Evolutionary conservation across 2,329 filamentous ascomycete species (phyloP).

Genomic region (Cryphonectria japonica): DNA sequence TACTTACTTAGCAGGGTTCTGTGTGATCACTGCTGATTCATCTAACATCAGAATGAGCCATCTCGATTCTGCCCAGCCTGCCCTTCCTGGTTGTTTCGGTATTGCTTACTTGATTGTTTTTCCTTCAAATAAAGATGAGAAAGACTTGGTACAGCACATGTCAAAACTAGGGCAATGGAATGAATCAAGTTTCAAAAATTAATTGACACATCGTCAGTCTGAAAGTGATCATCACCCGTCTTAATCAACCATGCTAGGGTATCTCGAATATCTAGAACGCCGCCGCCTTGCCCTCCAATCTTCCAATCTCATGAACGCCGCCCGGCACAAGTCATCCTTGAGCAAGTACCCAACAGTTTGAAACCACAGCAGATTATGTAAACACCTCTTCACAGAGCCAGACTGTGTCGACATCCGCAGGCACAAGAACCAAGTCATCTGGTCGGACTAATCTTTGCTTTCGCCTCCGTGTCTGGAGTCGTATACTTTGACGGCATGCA

Average conservation of each 20-base stretch:
- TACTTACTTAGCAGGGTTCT: background rate
- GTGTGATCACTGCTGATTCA: background rate
- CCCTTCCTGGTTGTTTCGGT: background rate
- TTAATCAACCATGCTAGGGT: background rate
- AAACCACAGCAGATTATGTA: too few relatives aligned
- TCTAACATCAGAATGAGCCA: slow-evolving; percentile 11
- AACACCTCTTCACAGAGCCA: too few relatives aligned
- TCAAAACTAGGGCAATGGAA: background rate
- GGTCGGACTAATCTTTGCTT: background rate
- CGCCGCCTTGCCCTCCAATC: background rate
- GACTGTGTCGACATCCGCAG: background rate
- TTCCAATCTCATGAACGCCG: background rate
- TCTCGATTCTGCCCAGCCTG: background rate
- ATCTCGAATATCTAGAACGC: background rate
- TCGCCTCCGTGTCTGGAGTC: background rate
- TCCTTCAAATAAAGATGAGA: too few relatives aligned
- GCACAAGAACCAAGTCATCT: background rate
- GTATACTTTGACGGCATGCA: background rate
- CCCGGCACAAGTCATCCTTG: background rate
- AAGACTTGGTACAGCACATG: too few relatives aligned
- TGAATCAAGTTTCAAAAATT: background rate
- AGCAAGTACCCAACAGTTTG: too few relatives aligned
- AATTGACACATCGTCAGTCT: background rate
- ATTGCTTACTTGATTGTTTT: background rate
- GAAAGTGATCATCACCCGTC: background rate